Conservation (phyloP, 2,329 filamentous ascomycete genomes). For the Talaromyces sp. region DNA sequence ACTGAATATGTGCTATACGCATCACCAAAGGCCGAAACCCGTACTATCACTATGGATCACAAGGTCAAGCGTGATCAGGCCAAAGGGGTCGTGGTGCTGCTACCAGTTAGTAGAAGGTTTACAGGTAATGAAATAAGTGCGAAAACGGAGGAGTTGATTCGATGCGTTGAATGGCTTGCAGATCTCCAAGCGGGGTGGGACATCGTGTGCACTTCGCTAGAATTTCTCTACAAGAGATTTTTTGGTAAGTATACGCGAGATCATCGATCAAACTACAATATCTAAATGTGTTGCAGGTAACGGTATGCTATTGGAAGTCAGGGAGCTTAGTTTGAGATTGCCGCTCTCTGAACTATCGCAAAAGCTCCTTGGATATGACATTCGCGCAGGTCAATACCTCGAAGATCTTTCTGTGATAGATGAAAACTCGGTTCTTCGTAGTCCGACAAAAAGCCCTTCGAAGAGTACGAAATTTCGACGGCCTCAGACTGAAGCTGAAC, state of each 20-base stretch:
- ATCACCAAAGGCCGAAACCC: constrained; percentile 3
- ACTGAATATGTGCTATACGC: constrained; percentile 36
- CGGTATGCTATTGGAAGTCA: constrained; percentile 52
- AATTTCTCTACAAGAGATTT: constrained; percentile 76
- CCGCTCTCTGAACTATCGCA: constrained; percentile 47
- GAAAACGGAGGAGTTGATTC: constrained; percentile 68
- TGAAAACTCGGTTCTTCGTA: constrained; percentile 28
- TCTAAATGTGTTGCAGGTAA: constrained; percentile 26
- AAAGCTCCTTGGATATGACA: constrained; percentile 39
- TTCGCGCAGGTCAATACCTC: constrained; percentile 26
- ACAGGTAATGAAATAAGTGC: constrained; percentile 61
- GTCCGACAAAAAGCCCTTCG: constrained; percentile 31
- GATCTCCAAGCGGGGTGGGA: constrained; percentile 70
- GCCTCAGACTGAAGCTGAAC: constrained; percentile 24
- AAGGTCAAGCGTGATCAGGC: constrained; percentile 12
- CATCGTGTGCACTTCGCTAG: constrained; percentile 65
- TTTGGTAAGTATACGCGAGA: constrained; percentile 61
- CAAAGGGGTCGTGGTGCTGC: constrained; percentile 23
- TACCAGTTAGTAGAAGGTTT: constrained; percentile 67
- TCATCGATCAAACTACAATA: constrained; percentile 23
- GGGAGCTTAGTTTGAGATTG: constrained; percentile 51
- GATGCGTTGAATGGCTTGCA: constrained; percentile 80
- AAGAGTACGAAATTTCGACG: constrained; percentile 24
- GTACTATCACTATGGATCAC: constrained; percentile 6
- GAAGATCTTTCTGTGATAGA: constrained; percentile 25